Conservation (phyloP, 2,329 filamentous ascomycete genomes). For the Chaetomiaceae sp. region DNA sequence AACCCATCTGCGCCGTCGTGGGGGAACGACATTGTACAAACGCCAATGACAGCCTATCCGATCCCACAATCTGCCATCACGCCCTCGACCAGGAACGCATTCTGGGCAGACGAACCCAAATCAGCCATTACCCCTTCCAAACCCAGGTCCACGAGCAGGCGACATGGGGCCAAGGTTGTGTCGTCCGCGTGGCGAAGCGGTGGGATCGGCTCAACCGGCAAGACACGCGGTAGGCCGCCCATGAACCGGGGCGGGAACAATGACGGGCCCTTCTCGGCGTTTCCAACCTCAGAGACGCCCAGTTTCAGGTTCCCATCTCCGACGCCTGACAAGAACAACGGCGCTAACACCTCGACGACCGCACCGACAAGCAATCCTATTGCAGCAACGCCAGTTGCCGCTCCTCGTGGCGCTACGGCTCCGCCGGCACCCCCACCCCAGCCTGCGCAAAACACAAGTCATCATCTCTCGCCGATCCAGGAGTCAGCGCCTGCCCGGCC, state of each 20-base stretch:
- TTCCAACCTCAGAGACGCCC: conserved; percentile 54
- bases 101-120: conserved; percentile 64
- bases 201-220: conserved; percentile 58
- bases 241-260: conserved; percentile 55
- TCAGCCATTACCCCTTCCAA: conserved; percentile 70
- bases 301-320: conserved; percentile 36
- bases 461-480: conserved; percentile 14
- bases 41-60: conserved; percentile 66
- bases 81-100: conserved; percentile 50
- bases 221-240: conserved; percentile 74
- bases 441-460: background rate
- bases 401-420: background rate
- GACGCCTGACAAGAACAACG: conserved; percentile 13
- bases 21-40: conserved; percentile 51
- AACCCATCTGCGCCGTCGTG: conserved; percentile 39
- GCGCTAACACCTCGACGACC: background rate
- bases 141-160: conserved; percentile 48
- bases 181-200: conserved; percentile 83
- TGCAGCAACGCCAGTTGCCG: background rate
- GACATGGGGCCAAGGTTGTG: conserved; percentile 77
- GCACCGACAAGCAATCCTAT: conserved; percentile 2
- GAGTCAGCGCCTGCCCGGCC: conserved; percentile 22
- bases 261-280: conserved; percentile 63
- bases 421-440: conserved; percentile 4
- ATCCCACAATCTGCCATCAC: conserved; percentile 76